Conservation (phyloP, 2,329 filamentous ascomycete species). For the Penicillium sp. region DNA sequence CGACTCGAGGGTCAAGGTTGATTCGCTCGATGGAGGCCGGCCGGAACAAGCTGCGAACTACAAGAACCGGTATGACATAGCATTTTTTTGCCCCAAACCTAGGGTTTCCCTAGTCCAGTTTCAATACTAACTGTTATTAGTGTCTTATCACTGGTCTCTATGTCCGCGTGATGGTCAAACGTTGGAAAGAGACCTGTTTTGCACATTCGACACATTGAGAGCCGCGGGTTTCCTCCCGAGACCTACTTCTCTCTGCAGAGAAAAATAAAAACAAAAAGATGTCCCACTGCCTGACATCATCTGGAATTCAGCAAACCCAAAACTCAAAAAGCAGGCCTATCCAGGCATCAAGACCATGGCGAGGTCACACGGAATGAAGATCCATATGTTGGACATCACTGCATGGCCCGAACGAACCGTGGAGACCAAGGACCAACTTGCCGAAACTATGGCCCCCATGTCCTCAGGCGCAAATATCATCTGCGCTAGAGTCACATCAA, state of each 20-base stretch:
- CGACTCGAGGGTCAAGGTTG: slow-evolving; percentile 11
- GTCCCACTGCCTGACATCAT: slow-evolving; percentile 21
- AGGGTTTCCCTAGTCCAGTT: background rate
- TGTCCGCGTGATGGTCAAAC: background rate
- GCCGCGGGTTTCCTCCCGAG: slow-evolving; percentile 1
- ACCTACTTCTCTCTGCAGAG: slow-evolving; percentile 3
- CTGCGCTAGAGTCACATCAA: slow-evolving; percentile 17
- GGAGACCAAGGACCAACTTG: slow-evolving; percentile 15
- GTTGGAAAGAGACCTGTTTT: background rate
- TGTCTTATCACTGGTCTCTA: background rate
- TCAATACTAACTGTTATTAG: background rate
- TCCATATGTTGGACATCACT: slow-evolving; percentile 34
- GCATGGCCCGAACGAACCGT: slow-evolving; percentile 29
- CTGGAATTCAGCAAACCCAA: slow-evolving; percentile 9
- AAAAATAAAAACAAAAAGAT: slow-evolving; percentile 1
- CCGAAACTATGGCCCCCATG: slow-evolving; percentile 10
- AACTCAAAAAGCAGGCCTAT: slow-evolving; percentile 22
- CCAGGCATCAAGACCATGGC: slow-evolving; percentile 13
- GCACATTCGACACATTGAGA: background rate
- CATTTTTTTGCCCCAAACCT: background rate
- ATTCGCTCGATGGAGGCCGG: slow-evolving; percentile 14
- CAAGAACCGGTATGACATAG: slow-evolving; percentile 15
- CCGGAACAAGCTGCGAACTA: slow-evolving; percentile 13
- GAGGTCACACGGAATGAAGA: slow-evolving; percentile 25
- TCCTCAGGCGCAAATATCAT: slow-evolving; percentile 9